Conservation (phyloP, 805 yeast species). For the Metschnikowia matae region DNA sequence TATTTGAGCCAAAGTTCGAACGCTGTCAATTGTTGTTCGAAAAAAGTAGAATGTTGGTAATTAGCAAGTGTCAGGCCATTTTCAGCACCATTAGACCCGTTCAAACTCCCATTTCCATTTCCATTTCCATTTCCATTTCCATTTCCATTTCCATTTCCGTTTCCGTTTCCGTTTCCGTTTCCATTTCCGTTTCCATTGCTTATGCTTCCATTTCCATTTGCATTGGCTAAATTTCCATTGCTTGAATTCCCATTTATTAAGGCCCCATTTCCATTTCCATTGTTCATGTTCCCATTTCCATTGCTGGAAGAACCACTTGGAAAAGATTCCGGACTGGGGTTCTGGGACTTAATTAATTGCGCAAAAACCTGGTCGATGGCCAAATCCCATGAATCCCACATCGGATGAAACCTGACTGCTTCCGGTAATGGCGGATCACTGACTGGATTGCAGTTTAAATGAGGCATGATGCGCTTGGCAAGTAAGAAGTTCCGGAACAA, state of each 20-base stretch:
- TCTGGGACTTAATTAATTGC: constrained; percentile 50
- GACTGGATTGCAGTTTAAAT: constrained; percentile 88
- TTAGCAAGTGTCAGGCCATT: constrained; percentile 31
- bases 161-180: neutral
- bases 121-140: no score
- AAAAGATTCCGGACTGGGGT: constrained; percentile 5
- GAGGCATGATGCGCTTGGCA: constrained; percentile 92
- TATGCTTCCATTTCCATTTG: no score
- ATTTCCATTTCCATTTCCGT: no score
- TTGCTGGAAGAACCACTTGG: no score
- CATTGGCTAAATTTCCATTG: no score
- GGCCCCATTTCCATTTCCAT: no score
- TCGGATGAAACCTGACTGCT: constrained; percentile 69
- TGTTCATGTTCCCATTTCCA: no score
- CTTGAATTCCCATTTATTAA: neutral
- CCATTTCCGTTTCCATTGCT: no score
- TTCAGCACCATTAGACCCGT: neutral
- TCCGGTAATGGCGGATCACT: constrained; percentile 93
- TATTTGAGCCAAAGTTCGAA: constrained; percentile 95
- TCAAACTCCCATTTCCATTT: neutral
- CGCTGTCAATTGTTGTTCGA: constrained; percentile 94
- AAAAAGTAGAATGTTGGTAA: constrained; percentile 88
- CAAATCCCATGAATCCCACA: constrained; percentile 98
- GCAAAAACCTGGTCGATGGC: constrained; percentile 92
- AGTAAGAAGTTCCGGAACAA: constrained; percentile 85